Conservation (phyloP, 164 flowering plant genomes). For the Magnolia officinalis region DNA sequence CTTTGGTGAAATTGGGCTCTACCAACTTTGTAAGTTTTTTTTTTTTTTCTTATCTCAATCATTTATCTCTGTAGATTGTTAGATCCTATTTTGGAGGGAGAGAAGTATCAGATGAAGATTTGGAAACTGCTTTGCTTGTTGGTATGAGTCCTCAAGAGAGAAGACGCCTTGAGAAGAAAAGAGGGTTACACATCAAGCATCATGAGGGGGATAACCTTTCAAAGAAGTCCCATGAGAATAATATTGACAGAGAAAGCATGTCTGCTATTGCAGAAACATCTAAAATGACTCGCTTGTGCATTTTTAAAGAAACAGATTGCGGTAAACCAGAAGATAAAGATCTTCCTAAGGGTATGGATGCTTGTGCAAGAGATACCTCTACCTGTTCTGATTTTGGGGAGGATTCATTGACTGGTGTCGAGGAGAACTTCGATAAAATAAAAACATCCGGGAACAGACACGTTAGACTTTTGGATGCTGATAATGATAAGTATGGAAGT, state of each 20-base stretch:
- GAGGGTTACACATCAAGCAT: slow-evolving; percentile 43
- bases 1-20: background rate
- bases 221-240: slow-evolving; percentile 18
- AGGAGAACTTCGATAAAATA: slow-evolving; percentile 13
- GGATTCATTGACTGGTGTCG: background rate
- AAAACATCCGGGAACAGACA: slow-evolving; percentile 15
- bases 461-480: slow-evolving; percentile 13
- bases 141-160: slow-evolving; percentile 96
- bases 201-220: slow-evolving; percentile 13
- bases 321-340: slow-evolving; percentile 11
- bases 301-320: slow-evolving; percentile 13
- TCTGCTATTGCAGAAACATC: slow-evolving; percentile 11
- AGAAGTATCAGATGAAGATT: slow-evolving; percentile 69
- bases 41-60: background rate
- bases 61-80: slow-evolving; percentile 47
- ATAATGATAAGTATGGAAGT: slow-evolving; percentile 23
- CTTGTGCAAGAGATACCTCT: slow-evolving; percentile 5
- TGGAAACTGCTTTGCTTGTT: slow-evolving; percentile 74
- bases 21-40: background rate
- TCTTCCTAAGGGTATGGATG: slow-evolving; percentile 6
- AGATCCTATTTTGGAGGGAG: slow-evolving; percentile 79
- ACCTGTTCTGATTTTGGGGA: slow-evolving; percentile 6
- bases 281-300: background rate
- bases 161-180: slow-evolving; percentile 67
- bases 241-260: background rate